Evolutionary conservation across 2,329 filamentous ascomycete species (phyloP).

Genomic region (Trichophyton schoenleinii): DNA sequence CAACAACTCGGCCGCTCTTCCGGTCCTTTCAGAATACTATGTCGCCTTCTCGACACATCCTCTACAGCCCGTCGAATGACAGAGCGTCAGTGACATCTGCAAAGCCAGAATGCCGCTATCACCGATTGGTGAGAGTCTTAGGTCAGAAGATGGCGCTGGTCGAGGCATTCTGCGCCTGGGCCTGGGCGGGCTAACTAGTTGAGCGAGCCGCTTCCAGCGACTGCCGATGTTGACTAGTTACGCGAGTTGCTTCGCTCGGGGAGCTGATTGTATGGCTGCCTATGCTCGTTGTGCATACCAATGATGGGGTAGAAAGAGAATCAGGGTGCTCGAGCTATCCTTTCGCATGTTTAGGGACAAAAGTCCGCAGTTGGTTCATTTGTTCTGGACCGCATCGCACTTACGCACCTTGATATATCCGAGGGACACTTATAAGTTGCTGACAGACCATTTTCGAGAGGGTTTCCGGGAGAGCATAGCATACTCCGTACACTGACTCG

Average conservation of each 20-base stretch:
- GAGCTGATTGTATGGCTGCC: too few relatives aligned
- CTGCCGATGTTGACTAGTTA: too few relatives aligned
- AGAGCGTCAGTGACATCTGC: conserved; percentile 52
- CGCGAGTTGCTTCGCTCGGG: too few relatives aligned
- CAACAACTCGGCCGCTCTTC: conserved; percentile 44
- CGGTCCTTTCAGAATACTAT: conserved; percentile 47
- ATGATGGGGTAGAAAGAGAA: too few relatives aligned
- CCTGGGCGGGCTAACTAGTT: conserved; percentile 38
- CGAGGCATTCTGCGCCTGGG: conserved; percentile 53
- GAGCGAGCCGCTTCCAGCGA: too few relatives aligned
- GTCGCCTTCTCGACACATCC: conserved; percentile 49
- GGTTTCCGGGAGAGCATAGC: conserved; percentile 52
- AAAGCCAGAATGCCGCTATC: conserved; percentile 50
- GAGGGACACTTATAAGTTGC: conserved; percentile 50
- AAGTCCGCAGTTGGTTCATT: conserved; percentile 41
- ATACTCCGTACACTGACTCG: conserved; percentile 48
- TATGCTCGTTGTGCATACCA: too few relatives aligned
- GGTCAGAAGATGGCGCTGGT: conserved; percentile 49
- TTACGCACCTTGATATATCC: conserved; percentile 47
- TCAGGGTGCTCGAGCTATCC: too few relatives aligned
- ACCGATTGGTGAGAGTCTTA: conserved; percentile 52
- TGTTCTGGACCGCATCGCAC: conserved; percentile 49
- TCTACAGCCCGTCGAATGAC: conserved; percentile 51
- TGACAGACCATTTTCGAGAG: conserved; percentile 63
- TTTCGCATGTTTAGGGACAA: conserved; percentile 38